phyloP scores from a whole-genome alignment of 169 alveolate species.

The Cyclospora cayetanensis region DNA sequence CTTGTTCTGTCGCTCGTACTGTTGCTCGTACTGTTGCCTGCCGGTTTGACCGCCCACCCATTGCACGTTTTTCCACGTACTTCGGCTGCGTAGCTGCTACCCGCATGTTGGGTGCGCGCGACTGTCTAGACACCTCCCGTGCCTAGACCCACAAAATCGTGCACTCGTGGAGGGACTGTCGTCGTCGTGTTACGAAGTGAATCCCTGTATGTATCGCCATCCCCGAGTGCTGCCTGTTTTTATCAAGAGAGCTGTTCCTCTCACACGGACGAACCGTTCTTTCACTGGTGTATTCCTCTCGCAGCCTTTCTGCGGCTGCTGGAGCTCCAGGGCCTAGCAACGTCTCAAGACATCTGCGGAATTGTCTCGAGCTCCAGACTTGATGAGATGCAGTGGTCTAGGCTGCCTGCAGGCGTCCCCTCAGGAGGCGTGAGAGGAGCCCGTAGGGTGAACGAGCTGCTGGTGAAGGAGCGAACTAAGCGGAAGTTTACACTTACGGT shows the following conservation, averaged over 20 bases:
- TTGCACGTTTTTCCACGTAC: too few relatives aligned
- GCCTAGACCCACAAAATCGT: not conserved
- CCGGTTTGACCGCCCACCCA: not conserved
- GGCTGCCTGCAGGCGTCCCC: not conserved
- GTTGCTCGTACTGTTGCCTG: not conserved
- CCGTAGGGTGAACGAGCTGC: constrained; percentile 47
- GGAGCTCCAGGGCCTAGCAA: constrained; percentile 28
- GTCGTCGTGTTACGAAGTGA: not conserved
- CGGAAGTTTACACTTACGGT: constrained; percentile 59
- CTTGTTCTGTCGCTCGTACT: constrained; percentile 25
- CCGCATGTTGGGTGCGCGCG: not conserved
- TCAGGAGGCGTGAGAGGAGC: constrained; percentile 1
- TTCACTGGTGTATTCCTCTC: not conserved
- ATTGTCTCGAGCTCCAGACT: constrained; percentile 25
- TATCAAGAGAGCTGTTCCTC: not conserved
- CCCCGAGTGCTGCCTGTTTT: not conserved
- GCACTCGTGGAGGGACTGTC: not conserved
- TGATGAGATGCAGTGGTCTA: constrained; percentile 44
- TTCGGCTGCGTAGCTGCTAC: too few relatives aligned
- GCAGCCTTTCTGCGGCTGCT: constrained; percentile 53
- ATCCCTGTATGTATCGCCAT: not conserved
- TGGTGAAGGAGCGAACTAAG: constrained; percentile 65
- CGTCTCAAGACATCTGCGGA: constrained; percentile 48
- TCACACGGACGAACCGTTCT: not conserved
- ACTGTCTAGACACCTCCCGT: not conserved